Evolutionary conservation across 1,284 basidiomycete genomes (phyloP).

Genomic region (Erythrobasidium hasegawianum): DNA sequence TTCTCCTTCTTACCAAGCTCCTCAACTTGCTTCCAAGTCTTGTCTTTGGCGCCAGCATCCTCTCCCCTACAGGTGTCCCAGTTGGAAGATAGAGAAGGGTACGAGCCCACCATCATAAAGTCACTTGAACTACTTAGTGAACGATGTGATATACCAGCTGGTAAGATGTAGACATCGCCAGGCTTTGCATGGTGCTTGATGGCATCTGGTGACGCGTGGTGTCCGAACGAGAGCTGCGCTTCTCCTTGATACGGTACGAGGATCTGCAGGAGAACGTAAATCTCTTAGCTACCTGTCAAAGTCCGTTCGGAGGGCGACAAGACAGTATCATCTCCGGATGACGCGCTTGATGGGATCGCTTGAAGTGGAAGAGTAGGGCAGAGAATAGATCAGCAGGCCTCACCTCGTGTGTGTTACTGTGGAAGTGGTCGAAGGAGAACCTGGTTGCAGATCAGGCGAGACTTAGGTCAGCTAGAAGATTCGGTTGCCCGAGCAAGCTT

Average conservation of each 20-base stretch:
- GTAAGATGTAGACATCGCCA: conserved; percentile 25
- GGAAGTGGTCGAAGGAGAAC: conserved; percentile 30
- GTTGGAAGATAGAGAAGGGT: conserved; percentile 7
- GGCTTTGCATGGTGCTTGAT: conserved; percentile 15
- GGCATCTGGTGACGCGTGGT: conserved; percentile 18
- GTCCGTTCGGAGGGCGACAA: no score
- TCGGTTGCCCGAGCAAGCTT: no score
- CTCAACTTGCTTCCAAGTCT: conserved; percentile 14
- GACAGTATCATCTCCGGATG: no score
- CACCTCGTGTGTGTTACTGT: conserved; percentile 33
- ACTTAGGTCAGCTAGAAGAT: background rate
- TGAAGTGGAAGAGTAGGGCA: no score
- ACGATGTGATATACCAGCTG: conserved; percentile 24
- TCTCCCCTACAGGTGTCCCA: conserved; percentile 27
- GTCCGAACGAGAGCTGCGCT: conserved; percentile 24
- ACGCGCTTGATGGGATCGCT: no score
- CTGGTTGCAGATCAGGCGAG: background rate
- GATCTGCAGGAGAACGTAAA: no score
- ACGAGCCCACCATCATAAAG: conserved; percentile 33
- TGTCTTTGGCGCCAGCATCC: conserved; percentile 7
- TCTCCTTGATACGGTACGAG: conserved; percentile 24
- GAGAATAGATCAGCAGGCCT: no score
- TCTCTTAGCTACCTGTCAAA: no score
- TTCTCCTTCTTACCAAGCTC: conserved; percentile 7
- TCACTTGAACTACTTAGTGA: conserved; percentile 21